Evolutionary conservation across 2,329 filamentous ascomycete genomes (phyloP).

Genomic region (Pleurostoma richardsiae): DNA sequence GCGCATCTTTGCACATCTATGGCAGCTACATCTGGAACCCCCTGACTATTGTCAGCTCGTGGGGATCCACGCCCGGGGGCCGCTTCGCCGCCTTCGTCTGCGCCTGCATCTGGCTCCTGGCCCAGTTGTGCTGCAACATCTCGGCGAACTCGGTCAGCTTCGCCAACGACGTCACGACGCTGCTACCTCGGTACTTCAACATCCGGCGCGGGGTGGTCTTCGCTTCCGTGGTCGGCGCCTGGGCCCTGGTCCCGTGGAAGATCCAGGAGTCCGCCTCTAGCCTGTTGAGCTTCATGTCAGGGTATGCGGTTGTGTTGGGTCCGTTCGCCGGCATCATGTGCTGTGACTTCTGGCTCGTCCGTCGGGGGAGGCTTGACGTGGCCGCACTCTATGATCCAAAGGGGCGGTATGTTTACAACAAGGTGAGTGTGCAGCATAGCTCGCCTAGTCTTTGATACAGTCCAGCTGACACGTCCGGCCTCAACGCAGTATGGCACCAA

Average conservation of each 20-base stretch:
- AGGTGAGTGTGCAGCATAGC: not conserved
- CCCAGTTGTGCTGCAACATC: constrained; percentile 48
- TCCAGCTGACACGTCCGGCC: no score
- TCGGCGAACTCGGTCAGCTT: constrained; percentile 46
- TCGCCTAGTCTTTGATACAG: no score
- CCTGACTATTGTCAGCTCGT: constrained; percentile 17
- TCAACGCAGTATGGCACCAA: constrained; percentile 16
- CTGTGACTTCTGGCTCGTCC: constrained; percentile 20
- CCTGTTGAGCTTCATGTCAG: constrained; percentile 22
- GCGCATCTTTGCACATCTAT: constrained; percentile 9
- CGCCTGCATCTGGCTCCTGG: constrained; percentile 18
- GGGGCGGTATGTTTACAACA: constrained; percentile 31
- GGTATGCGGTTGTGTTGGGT: constrained; percentile 16
- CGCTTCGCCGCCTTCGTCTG: constrained; percentile 24
- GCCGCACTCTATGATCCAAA: constrained; percentile 34
- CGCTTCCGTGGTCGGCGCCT: constrained; percentile 34
- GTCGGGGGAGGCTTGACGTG: constrained; percentile 29
- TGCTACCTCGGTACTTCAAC: constrained; percentile 48
- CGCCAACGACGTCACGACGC: constrained; percentile 46
- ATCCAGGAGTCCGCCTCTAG: constrained; percentile 1
- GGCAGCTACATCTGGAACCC: constrained; percentile 20
- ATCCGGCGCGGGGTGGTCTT: constrained; percentile 41
- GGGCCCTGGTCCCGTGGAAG: constrained; percentile 25
- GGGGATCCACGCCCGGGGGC: constrained; percentile 13
- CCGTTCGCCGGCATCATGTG: constrained; percentile 33